Percentiles rank a stretch among this genome's conserved stretches.
phyloP scores from a whole-genome alignment of 306 rosid species.

The Quercus rubra region DNA sequence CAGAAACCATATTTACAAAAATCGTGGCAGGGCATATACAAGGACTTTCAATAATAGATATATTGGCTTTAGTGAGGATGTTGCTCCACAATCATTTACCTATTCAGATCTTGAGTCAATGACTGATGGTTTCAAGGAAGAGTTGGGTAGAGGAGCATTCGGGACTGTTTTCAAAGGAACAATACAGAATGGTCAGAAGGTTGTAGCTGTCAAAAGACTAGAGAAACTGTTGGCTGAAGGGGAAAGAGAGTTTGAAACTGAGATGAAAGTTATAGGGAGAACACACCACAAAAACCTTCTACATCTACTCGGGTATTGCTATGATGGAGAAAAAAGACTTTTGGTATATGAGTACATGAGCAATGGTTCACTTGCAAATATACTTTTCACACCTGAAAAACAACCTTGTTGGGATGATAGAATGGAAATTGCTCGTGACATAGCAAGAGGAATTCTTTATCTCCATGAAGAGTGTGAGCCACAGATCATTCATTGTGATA shows the following conservation, averaged over 20 bases:
- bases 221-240: too few species aligned
- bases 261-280: too few species aligned
- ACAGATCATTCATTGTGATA: too few species aligned
- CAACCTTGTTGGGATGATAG: conserved; percentile 22
- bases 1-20: not conserved
- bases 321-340: conserved; percentile 17
- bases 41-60: not conserved
- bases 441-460: too few species aligned
- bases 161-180: conserved; percentile 27
- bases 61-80: conserved; percentile 2
- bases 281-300: conserved; percentile 15
- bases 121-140: too few species aligned
- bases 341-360: conserved; percentile 28
- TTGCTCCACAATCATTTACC: conserved; percentile 3
- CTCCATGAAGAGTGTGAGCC: too few species aligned
- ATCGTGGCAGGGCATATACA: not conserved
- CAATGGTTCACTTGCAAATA: conserved; percentile 29
- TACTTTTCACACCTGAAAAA: conserved; percentile 10
- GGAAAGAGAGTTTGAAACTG: too few species aligned
- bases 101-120: too few species aligned
- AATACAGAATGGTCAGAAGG: not conserved
- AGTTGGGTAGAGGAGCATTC: conserved; percentile 25
- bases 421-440: not conserved
- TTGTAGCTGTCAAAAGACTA: conserved; percentile 6
- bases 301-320: conserved; percentile 19